Base-by-base conservation (phyloP, 1,139 yeast species). In the Geotrichum carabidarum region DNA sequence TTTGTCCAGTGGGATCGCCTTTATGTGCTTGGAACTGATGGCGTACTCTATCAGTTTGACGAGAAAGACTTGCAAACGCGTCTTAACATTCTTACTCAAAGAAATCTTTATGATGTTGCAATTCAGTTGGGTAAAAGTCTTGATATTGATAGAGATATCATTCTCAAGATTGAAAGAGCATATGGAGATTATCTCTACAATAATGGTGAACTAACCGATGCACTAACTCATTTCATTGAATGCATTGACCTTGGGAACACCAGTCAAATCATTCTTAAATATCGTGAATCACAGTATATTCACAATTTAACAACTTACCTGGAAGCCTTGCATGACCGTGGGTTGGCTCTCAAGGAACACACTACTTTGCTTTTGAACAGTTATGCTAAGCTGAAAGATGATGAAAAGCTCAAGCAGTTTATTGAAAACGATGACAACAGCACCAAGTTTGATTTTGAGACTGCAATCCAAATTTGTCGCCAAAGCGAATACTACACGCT, bases 241-340 rank as follows among this genome's bases (percentile, higher is more conserved):
- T 79, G 86, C 17, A 67, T 81, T 15, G 74, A 74, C 15, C 67
- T 76, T 4, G 78, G 74, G 3, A 69, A 73, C 22, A 82, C 90
- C 4, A 86, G 91, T 70, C 86, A 83, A 59, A 81, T 90, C 5
- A 87, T 93, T 36, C 80, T 90, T 32, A 85, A 85, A 63, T 90
- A 85, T 68, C 88, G 87, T 60, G 95, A 90, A 58, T 83, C 90
- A n/a, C 84, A 88, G 14, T 86, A 86, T 60, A 84, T 88, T 3
- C 73, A 76, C 11, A 79, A 81, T 57, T 71, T 93, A 60, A 79
- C 93, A 0, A 74, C 73, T 51, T 91, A 86, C 63, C 72, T 93
- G 43, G 82, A 82, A 65, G 76, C 75, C 14, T 73, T 91, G 58
- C 77, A 86, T 53, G 75, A 76, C 9, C 71, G 72, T 62, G 68